Evolutionary conservation across 192 early-diverging fungal genomes (phyloP), one percentile per base, ranked within the genome.

Genomic region (Entomortierella chlamydospora): DNA sequence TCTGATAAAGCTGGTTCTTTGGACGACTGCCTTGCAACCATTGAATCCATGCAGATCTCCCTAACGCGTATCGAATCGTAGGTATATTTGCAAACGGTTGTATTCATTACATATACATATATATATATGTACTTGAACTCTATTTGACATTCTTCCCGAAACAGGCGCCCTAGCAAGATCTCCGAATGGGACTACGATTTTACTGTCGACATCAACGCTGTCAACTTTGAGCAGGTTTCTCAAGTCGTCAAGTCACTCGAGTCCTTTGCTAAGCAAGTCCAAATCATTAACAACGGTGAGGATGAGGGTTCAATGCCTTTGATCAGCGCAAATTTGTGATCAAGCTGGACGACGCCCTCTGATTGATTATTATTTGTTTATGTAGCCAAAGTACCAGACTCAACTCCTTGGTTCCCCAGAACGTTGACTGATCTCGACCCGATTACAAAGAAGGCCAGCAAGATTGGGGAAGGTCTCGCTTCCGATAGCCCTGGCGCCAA

Each of bases 401-500:
- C 72, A 11, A 89, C 90, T 34, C 95, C 95, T 28, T 99, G 97
- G 97, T 99, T 97, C 81, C 97, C 97, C 31, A 91, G 95, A 63
- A 96, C 95, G 83, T 88, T 95, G 69, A 72, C 90, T 8, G 97
- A 99, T 72, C 85, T 99, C 57, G 97, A 99, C 73, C 87, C 89
- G 2, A 97, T 96, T 88, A 92, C 95, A 0, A 93, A 95, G 39
- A 94, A 94, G 70, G 95, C 96, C 17, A 85, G 96, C 71, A 92
- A 94, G 78, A 97, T 95, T 87, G 97, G 97, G 28, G 93, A 92
- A 73, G 94, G 93, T 68, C 87, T 95, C 63, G 91, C 86, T 47
- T 90, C 93, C 34, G 97, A 98, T 77, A 95, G 97, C 74, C 97
- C 97, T 25, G 97, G 97, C 43, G 96, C 95, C 68, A 88, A 87